Base-by-base conservation (phyloP, 2,329 filamentous ascomycete genomes). In the Teratosphaeria pseudoeucalypti region DNA sequence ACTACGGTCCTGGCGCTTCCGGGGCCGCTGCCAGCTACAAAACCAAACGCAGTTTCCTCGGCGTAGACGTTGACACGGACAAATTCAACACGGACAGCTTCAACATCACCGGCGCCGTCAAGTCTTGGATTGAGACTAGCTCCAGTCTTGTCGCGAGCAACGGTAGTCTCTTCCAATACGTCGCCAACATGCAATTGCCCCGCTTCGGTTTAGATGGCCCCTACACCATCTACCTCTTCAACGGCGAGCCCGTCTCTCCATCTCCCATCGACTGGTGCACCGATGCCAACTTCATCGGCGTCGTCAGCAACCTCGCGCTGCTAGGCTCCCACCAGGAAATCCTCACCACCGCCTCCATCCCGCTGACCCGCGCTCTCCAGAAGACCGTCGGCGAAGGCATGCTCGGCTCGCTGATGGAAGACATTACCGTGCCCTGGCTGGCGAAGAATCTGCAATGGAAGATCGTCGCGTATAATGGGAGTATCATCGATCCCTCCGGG, bases 141-240 rank as follows among this genome's bases (percentile, higher is more conserved):
- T 6, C 43, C 23, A 23, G 23, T 23, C 23, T 61, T 23, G 26
- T 39, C 16, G 65, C 80, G 54, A 66, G 70, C 2, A 67, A 76
- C 14, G 71, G 72, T 56, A 68, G 68, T 23, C 84, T 84, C 65
- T 79, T 76, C 16, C 82, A 92, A 66, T 92, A 88, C 83, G 79
- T 85, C 47, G 83, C 82, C 65, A 89, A 88, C 66, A 78, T 92
- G 55, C 76, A 78, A 29, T 81, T 85, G 27, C 77, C 79, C 56
- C 85, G 84, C 62, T 81, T 83, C 62, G 82, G 83, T 1, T 73
- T 88, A 2, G 76, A 80, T 14, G 81, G 81, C 1, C 83, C 85
- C 0, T 89, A 86, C 68, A 78, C 76, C 60, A 76, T 92, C 43
- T 82, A 85, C 68, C 77, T 92, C 60, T 92, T 90, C 73, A 70